Evolutionary conservation across 2,329 filamentous ascomycete genomes (phyloP).

Genomic region (Xylaria sp.): DNA sequence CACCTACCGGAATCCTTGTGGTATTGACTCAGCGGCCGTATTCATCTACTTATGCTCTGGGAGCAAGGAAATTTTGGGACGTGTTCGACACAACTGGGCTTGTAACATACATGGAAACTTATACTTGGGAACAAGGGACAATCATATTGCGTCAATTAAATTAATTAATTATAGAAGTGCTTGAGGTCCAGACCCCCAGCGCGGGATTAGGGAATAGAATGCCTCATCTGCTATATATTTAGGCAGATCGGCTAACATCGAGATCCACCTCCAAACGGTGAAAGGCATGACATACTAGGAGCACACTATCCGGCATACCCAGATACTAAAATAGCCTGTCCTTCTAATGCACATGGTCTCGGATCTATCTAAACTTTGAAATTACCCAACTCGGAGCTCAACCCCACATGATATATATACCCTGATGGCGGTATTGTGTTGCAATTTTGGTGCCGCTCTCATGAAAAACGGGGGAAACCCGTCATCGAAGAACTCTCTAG

Average conservation of each 20-base stretch:
- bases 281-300: background rate
- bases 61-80: background rate
- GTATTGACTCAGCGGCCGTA: background rate
- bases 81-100: background rate
- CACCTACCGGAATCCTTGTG: background rate
- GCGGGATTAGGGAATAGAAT: background rate
- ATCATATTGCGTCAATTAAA: background rate
- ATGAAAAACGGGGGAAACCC: background rate
- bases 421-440: background rate
- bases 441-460: background rate
- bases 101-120: background rate
- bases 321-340: background rate
- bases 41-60: background rate
- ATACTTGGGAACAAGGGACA: background rate
- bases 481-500: background rate
- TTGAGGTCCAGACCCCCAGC: background rate
- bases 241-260: background rate
- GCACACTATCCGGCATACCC: background rate
- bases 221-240: background rate
- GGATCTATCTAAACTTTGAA: background rate
- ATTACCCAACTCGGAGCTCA: constrained; percentile 2
- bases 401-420: background rate
- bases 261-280: background rate
- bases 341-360: background rate
- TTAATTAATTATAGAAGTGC: background rate